Base-by-base conservation (phyloP, 1,139 yeast species). In the Zygoascus sp. region DNA sequence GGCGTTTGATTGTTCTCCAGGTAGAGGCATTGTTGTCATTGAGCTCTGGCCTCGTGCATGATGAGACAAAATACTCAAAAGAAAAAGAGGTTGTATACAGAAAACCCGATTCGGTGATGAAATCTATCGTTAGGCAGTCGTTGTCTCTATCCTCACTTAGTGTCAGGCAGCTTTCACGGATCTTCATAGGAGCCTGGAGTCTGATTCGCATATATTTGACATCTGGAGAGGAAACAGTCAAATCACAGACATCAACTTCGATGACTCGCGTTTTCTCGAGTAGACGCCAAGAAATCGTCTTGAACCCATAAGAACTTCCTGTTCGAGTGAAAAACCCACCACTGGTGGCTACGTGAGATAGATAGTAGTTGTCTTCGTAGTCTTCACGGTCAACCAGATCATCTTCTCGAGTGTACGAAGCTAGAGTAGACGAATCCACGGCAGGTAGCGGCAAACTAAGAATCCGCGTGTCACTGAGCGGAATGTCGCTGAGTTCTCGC, bases 1-100 rank as follows among this genome's bases (percentile, higher is more conserved):
- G 95, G 34, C 52, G 52, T 42, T 59, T 59, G 41, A 63, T 56
- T 32, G 57, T 53, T 34, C 65, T 44, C 67, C 67, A 63, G 9
- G 47, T 35, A 8, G 47, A 16, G 1, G 58, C 51, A 40, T 58
- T 58, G 34, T 34, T 37, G 34, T 58, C 54, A 2, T 50, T 32
- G 9, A 57, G 42, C 5, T 38, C 22, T 6, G 48, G 37, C 16
- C 28, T 28, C 9, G 46, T 23, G 13, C 37, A 32, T n/a, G 48
- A 27, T 8, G 13, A 15, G 7, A 27, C n/a, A 40, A 59, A 58
- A 36, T 51, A 52, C 15, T 40, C 47, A 25, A 54, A 50, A 13
- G 49, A 53, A 27, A 61, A 46, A 6, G 48, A 47, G 10, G 56
- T 43, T 1, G 64, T 61, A 50, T 61, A 60, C 17, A 60, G 45